These are phyloP conservation scores for Daedaleopsis nitida DNA, from an alignment of 768 basidiomycete species.

Conservation along the genomic window DNA sequence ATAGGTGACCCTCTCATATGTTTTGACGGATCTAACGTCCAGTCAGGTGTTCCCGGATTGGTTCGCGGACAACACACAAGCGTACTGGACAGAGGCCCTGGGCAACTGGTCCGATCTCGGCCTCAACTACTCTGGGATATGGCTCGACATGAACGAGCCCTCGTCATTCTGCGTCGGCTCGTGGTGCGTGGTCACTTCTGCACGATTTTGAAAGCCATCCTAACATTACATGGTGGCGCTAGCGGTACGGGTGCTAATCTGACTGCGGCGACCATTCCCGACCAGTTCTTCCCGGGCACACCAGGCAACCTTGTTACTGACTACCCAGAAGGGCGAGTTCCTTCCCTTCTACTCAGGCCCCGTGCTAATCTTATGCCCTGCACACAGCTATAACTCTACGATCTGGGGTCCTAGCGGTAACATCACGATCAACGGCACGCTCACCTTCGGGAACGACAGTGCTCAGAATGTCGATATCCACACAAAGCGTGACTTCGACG, in stretches of 20 bases:
- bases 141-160: conserved; percentile 72
- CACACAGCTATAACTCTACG: conserved; percentile 58
- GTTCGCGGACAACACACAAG: conserved; percentile 53
- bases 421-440: conserved; percentile 67
- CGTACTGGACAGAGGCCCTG: conserved; percentile 65
- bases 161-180: conserved; percentile 67
- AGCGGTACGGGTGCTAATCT: conserved; percentile 62
- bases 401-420: conserved; percentile 73
- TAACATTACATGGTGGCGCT: not conserved
- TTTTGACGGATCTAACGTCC: conserved; percentile 9
- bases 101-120: conserved; percentile 53
- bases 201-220: not conserved
- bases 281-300: conserved; percentile 59
- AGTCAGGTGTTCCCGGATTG: conserved; percentile 62
- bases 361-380: not conserved
- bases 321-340: conserved; percentile 69
- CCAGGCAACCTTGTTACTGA: conserved; percentile 53
- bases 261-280: conserved; percentile 49
- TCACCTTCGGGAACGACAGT: conserved; percentile 47
- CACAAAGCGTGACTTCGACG: conserved; percentile 50
- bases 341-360: too few species aligned
- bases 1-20: not conserved
- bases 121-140: conserved; percentile 65
- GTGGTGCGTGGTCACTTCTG: conserved; percentile 40
- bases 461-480: conserved; percentile 17